Evolutionary conservation across 2,329 filamentous ascomycete species (phyloP), one percentile per base, ranked within the genome.

Genomic region (Scleromitrula shiraiana): DNA sequence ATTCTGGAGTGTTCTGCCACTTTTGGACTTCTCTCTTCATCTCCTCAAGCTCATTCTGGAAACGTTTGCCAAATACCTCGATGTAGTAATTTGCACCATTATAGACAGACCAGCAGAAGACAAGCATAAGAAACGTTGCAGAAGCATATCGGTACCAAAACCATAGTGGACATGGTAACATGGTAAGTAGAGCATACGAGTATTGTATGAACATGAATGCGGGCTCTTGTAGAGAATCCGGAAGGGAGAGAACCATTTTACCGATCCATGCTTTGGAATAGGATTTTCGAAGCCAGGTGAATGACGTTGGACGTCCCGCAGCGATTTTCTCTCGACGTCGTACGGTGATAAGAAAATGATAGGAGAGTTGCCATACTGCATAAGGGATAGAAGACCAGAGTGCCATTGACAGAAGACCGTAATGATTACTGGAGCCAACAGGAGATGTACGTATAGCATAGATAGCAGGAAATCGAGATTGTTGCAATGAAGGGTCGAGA

Each of bases 71-170:
- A 64, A 97, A 98, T 2, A 97, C 88, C 60, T 98, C 93, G 62
- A 98, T 97, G 68, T 98, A 98, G 67, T 86, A 98, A 0, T 90
- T 97, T 15, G 93, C 88, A 26, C 93, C 93, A 59, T 98, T 98
- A 71, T 96, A 94, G 48, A 96, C 85, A 58, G 88, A 94, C 89
- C 90, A 96, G 36, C 80, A 75, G 62, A 98, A 97, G n/a, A 98
- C 82, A 2, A 78, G 69, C 46, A 83, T 73, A 38, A 98, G 73
- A 68, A 96, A 98, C 0, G 65, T 56, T 2, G 83, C 80, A 33
- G 86, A 93, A 0, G 87, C 83, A 76, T 82, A 88, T 37, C 83
- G 80, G 63, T 83, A 93, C 73, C 86, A 85, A 68, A 98, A 96
- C 91, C 93, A 98, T 7, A 98, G 61, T 0, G 91, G 89, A 57